These are phyloP conservation scores for Lipomyces starkeyi DNA, from an alignment of 805 yeast genomes.

Conservation along the genomic window DNA sequence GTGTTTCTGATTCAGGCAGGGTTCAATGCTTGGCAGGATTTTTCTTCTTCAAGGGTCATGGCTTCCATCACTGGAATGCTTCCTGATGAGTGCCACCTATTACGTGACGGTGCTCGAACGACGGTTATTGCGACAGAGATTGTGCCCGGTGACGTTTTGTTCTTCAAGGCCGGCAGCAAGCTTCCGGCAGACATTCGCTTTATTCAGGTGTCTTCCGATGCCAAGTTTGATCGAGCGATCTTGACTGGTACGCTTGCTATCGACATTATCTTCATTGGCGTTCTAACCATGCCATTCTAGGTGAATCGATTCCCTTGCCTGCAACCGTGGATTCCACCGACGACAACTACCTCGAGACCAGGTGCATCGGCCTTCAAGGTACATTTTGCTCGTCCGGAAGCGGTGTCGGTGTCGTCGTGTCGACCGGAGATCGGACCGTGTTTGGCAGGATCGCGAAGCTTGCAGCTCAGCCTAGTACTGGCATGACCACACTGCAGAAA, in stretches of 20 bases:
- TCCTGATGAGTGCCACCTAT: constrained; percentile 53
- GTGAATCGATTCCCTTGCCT: constrained; percentile 53
- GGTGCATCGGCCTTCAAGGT: constrained; percentile 55
- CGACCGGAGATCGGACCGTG: constrained; percentile 54
- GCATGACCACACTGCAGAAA: constrained; percentile 52
- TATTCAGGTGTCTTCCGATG: constrained; percentile 43
- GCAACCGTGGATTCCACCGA: constrained; percentile 43
- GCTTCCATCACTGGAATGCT: constrained; percentile 54
- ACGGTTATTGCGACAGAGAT: constrained; percentile 50
- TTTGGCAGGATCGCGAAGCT: constrained; percentile 47
- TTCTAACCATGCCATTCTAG: constrained; percentile 33
- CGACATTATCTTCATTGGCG: not conserved
- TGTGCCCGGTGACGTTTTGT: constrained; percentile 52
- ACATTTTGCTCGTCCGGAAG: constrained; percentile 51
- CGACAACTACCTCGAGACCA: constrained; percentile 51
- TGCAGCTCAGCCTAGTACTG: constrained; percentile 50
- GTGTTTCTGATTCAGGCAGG: constrained; percentile 51
- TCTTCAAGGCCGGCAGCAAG: constrained; percentile 50
- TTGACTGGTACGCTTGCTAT: constrained; percentile 37
- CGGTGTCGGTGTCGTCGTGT: constrained; percentile 49
- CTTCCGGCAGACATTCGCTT: constrained; percentile 52
- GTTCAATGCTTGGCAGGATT: constrained; percentile 57
- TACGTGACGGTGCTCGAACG: constrained; percentile 51
- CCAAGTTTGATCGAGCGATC: constrained; percentile 53
- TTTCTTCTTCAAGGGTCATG: constrained; percentile 56